Conservation (phyloP, 495 filamentous ascomycete species). For the Platismatia glauca region DNA sequence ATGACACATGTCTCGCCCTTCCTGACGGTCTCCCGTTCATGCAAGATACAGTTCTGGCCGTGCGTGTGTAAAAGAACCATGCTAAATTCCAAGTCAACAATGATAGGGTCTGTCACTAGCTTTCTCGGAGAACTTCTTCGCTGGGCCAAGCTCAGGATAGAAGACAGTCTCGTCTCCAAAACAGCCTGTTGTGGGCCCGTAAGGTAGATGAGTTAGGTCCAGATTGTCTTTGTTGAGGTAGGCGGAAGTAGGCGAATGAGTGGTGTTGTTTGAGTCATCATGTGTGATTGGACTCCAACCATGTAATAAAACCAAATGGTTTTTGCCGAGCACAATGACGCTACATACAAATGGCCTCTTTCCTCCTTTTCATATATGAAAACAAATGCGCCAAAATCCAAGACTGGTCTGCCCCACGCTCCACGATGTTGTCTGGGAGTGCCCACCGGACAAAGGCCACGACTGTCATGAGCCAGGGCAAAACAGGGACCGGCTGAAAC, state of each 20-base stretch:
- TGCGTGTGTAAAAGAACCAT: conserved; percentile 83
- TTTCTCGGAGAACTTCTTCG: conserved; percentile 41
- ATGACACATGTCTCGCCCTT: conserved; percentile 91
- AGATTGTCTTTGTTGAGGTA: conserved; percentile 70
- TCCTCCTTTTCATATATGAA: not conserved
- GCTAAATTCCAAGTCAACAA: conserved; percentile 66
- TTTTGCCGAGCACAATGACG: not conserved
- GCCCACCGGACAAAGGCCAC: not conserved
- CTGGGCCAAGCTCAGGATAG: conserved; percentile 52
- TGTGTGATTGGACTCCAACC: conserved; percentile 38
- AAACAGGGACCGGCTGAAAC: not conserved
- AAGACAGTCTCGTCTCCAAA: conserved; percentile 86
- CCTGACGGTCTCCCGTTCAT: conserved; percentile 73
- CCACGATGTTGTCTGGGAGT: not conserved
- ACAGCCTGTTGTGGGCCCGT: conserved; percentile 60
- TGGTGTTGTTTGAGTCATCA: conserved; percentile 67
- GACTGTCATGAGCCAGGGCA: not conserved
- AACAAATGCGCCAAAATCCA: not conserved
- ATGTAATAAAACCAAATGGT: not conserved
- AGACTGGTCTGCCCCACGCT: not conserved
- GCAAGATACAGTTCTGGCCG: conserved; percentile 79
- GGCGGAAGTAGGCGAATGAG: conserved; percentile 40
- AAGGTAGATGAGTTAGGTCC: conserved; percentile 86
- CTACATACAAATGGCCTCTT: not conserved
- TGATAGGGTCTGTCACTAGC: conserved; percentile 47